Conservation (phyloP, 1,284 basidiomycete genomes). For the Moesziomyces sp. region DNA sequence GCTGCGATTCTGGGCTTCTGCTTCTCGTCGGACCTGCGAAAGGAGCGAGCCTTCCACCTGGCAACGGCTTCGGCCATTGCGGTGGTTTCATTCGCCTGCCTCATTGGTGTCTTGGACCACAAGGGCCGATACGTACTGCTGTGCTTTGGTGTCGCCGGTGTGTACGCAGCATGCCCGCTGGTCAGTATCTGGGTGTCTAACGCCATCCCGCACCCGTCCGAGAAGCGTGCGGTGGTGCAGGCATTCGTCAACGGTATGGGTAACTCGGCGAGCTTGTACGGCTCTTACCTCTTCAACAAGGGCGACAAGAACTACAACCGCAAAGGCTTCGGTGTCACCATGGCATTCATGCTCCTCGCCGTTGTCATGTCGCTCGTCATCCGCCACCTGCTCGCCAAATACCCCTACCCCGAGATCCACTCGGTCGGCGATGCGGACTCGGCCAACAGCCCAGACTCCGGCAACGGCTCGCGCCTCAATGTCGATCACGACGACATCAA, state of each 20-base stretch:
- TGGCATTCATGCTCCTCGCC: constrained; percentile 24
- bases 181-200: constrained; percentile 69
- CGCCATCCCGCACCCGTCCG: constrained; percentile 62
- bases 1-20: constrained; percentile 42
- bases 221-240: constrained; percentile 69
- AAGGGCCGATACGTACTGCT: constrained; percentile 71
- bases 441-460: constrained; percentile 1
- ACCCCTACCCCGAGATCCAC: constrained; percentile 21
- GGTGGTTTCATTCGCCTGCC: constrained; percentile 69
- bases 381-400: constrained; percentile 10
- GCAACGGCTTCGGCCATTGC: constrained; percentile 48
- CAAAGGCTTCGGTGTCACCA: constrained; percentile 25
- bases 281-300: constrained; percentile 28
- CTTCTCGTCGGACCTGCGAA: constrained; percentile 65
- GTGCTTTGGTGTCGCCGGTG: constrained; percentile 70
- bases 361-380: constrained; percentile 15
- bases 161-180: constrained; percentile 69
- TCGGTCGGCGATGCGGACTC: constrained; percentile 3
- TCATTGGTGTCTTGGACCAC: constrained; percentile 64
- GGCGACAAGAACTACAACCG: constrained; percentile 11
- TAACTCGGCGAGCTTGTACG: constrained; percentile 30
- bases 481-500: constrained; percentile 7
- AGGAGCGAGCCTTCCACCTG: constrained; percentile 69
- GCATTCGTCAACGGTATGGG: constrained; percentile 64
- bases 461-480: not conserved